These are phyloP conservation scores for Parietaria judaica DNA, from an alignment of 306 rosid species.

Conservation along the genomic window DNA sequence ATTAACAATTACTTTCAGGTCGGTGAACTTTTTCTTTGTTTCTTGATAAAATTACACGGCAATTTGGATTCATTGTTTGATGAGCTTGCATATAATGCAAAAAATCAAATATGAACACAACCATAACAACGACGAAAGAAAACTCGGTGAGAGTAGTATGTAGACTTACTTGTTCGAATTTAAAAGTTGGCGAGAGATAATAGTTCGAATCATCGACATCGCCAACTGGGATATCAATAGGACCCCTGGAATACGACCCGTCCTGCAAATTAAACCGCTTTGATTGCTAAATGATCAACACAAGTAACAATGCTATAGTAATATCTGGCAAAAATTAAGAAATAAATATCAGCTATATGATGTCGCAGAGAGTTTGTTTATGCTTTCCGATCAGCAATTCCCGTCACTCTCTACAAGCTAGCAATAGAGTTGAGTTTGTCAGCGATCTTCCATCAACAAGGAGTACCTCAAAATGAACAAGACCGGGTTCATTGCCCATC, in stretches of 20 bases:
- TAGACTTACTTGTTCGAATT: conserved; percentile 80
- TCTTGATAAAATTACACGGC: too few species aligned
- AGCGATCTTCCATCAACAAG: too few species aligned
- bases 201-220: conserved; percentile 51
- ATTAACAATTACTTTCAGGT: not conserved
- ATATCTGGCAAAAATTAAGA: not conserved
- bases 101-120: not conserved
- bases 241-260: conserved; percentile 95
- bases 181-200: conserved; percentile 70
- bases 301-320: not conserved
- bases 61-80: too few species aligned
- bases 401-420: too few species aligned
- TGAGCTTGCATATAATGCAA: not conserved
- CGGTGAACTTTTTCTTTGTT: not conserved
- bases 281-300: not conserved
- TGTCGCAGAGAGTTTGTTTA: too few species aligned
- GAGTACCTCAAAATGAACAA: conserved; percentile 81
- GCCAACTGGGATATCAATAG: conserved; percentile 56
- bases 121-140: not conserved
- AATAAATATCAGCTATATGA: too few species aligned
- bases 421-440: too few species aligned
- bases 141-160: not conserved
- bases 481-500: conserved; percentile 80
- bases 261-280: conserved; percentile 46
- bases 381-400: too few species aligned